phyloP scores from a whole-genome alignment of 768 basidiomycete species.

The Suillus sp. region DNA sequence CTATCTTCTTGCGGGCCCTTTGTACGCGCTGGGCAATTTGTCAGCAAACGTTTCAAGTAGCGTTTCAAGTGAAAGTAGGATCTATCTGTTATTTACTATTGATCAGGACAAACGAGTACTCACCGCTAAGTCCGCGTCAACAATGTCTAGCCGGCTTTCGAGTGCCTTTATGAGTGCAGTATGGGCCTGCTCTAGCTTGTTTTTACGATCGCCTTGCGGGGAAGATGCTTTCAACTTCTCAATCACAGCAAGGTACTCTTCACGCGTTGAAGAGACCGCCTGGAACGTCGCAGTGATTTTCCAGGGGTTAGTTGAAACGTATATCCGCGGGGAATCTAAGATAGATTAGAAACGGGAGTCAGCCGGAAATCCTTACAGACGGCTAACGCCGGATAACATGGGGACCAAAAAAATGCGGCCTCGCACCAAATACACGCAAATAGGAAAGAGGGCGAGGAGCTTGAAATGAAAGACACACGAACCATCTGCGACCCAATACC shows the following conservation, averaged over 20 bases:
- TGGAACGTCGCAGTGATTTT: conserved; percentile 81
- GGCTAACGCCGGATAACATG: conserved; percentile 40
- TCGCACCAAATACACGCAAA: conserved; percentile 75
- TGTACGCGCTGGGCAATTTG: conserved; percentile 60
- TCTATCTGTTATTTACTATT: conserved; percentile 18
- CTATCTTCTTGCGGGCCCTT: conserved; percentile 67
- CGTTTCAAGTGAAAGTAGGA: conserved; percentile 17
- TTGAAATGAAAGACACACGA: conserved; percentile 53
- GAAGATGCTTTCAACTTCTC: conserved; percentile 56
- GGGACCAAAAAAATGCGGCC: conserved; percentile 48
- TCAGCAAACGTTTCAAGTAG: conserved; percentile 25
- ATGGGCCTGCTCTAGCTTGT: conserved; percentile 64
- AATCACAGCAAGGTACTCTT: conserved; percentile 70
- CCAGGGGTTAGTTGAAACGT: conserved; percentile 87
- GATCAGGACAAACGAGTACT: conserved; percentile 37
- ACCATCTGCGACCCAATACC: conserved; percentile 91
- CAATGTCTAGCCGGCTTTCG: conserved; percentile 61
- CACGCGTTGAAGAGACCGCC: conserved; percentile 67
- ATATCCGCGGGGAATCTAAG: conserved; percentile 83
- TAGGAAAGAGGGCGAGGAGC: conserved; percentile 41
- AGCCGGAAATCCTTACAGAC: conserved; percentile 36
- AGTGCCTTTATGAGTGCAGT: conserved; percentile 59
- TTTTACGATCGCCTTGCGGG: conserved; percentile 52
- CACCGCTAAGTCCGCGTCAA: conserved; percentile 74
- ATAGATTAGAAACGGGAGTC: conserved; percentile 34